Base-by-base conservation (phyloP, 179 eudicot species). In the Drosera spatulata region DNA sequence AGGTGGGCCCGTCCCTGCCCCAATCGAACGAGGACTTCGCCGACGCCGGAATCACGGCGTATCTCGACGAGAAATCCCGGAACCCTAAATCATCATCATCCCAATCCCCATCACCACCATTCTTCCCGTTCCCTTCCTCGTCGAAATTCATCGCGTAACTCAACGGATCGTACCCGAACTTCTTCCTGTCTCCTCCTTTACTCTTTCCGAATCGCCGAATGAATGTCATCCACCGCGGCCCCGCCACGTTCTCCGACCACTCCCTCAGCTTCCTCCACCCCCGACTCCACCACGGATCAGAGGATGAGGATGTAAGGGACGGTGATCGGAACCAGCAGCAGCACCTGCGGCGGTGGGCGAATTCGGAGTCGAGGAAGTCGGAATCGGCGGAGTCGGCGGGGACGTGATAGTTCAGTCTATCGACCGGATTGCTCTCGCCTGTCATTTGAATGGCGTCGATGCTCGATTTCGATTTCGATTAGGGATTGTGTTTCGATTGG, bases 211-310 rank as follows among this genome's bases (percentile, higher is more conserved):
- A 77, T 62, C 77, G 68, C 47, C 82, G 79, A 1, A 80, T 80
- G 42, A 79, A 79, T 3, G 80, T 82, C 73, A 77, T 79, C 87
- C 87, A 82, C 22, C 66, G 64, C 12, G 79, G 83, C 0, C 83
- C 83, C 10, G 81, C 86, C 9, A 79, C 73, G 42, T 79, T 53
- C 72, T 79, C 86, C 63, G 84, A 82, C 84, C 86, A 82, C 67
- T 71, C 82, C 39, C 80, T 13, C 44, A 74, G 10, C 51, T 74
- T 82, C 73, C 53, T 79, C 55, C 78, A 49, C 3, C 38, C 37
- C 48, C 59, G 1, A 33, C 8, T 37, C 45, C 47, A 12, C 54
- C 44, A 51, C 33, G 33, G 33, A 22, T 22, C 33, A 22, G 33
- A 22, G 33, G 33, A 22, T 22, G 33, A 22, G 33, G 33, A 22